Percentiles rank a stretch among this genome's conserved stretches.
Evolutionary conservation across 2,329 filamentous ascomycete genomes (phyloP).

Genomic region (Pseudogymnoascus sp.): DNA sequence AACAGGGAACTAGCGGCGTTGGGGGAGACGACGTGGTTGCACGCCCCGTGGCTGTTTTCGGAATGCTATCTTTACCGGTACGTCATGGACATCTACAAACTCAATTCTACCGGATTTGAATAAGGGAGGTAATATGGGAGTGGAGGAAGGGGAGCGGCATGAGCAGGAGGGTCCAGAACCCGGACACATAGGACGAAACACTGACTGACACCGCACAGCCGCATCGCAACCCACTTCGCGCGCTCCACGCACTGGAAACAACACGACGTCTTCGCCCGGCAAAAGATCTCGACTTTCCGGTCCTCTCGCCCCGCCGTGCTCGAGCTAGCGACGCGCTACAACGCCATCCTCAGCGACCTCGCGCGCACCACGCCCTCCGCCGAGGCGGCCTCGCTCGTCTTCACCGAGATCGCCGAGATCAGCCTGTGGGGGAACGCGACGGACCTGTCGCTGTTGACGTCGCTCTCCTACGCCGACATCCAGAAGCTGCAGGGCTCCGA

Average conservation of each 20-base stretch:
- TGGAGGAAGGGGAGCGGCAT: not conserved
- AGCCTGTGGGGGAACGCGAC: conserved; percentile 97
- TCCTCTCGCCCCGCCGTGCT: conserved; percentile 82
- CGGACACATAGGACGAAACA: conserved; percentile 13
- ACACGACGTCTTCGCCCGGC: conserved; percentile 83
- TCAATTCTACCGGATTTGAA: not conserved
- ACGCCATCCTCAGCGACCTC: conserved; percentile 51
- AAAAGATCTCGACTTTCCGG: conserved; percentile 88
- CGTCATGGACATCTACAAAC: not conserved
- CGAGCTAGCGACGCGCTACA: conserved; percentile 74
- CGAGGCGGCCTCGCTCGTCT: conserved; percentile 70
- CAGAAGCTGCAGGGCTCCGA: conserved; percentile 90
- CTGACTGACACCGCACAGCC: conserved; percentile 46
- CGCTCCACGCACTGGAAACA: conserved; percentile 75
- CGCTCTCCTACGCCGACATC: conserved; percentile 88
- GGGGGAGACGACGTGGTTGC: conserved; percentile 72
- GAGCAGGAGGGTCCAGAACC: conserved; percentile 14
- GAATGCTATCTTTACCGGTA: conserved; percentile 90
- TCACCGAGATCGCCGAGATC: conserved; percentile 91
- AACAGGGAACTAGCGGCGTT: conserved; percentile 77
- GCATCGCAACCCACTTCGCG: conserved; percentile 72
- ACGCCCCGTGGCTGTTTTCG: conserved; percentile 78
- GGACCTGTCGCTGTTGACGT: conserved; percentile 84
- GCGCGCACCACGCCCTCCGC: conserved; percentile 45
- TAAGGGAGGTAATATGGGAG: not conserved